Evolutionary conservation across 768 basidiomycete species (phyloP).

Genomic region (Leccinum uliginosum): DNA sequence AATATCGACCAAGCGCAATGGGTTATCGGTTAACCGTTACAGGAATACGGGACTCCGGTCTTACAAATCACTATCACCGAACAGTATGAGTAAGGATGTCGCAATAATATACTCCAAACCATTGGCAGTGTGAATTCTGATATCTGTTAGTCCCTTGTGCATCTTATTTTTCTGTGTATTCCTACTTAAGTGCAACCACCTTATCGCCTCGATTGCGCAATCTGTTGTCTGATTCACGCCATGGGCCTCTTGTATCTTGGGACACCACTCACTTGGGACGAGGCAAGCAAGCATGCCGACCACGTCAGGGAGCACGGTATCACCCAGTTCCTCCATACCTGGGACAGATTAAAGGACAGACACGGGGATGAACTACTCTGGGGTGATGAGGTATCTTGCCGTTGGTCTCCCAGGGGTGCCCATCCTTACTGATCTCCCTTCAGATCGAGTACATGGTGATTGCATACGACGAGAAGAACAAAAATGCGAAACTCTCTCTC

Average conservation of each 20-base stretch:
- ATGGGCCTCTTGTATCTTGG: constrained; percentile 96
- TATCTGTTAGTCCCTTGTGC: constrained; percentile 1
- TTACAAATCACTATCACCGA: constrained; percentile 17
- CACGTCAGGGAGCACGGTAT: constrained; percentile 92
- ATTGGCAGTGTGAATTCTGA: constrained; percentile 1
- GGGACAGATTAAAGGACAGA: constrained; percentile 88
- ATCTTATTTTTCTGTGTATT: background rate
- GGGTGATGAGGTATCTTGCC: constrained; percentile 86
- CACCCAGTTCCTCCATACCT: constrained; percentile 89
- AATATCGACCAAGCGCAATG: background rate
- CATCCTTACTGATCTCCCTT: constrained; percentile 10
- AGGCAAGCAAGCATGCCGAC: constrained; percentile 81
- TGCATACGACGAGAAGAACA: constrained; percentile 70
- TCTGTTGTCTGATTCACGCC: constrained; percentile 5
- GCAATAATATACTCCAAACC: background rate
- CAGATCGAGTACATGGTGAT: constrained; percentile 98
- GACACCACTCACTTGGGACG: constrained; percentile 88
- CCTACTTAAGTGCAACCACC: background rate
- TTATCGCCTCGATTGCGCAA: constrained; percentile 11
- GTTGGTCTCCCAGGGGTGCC: constrained; percentile 1
- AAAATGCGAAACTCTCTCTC: constrained; percentile 86
- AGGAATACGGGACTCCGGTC: background rate
- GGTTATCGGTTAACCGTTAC: background rate
- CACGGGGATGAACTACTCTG: constrained; percentile 90
- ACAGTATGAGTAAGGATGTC: constrained; percentile 16